phyloP scores from a whole-genome alignment of 2,329 filamentous ascomycete species.

The Teratosphaeria viscida region DNA sequence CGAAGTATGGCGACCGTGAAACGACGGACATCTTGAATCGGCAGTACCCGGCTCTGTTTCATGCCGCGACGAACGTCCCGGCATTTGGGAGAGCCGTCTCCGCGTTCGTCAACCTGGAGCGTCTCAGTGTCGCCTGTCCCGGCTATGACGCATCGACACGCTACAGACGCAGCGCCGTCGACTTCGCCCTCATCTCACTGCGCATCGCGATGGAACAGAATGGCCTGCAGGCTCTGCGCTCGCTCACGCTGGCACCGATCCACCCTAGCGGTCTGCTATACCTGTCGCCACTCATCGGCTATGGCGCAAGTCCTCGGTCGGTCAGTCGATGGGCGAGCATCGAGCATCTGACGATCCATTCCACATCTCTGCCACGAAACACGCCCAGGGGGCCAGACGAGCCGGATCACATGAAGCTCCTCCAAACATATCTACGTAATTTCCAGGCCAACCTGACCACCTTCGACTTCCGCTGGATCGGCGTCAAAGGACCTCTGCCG shows the following conservation, averaged over 20 bases:
- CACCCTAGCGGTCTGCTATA: slow-evolving; percentile 70
- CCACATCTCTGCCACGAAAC: slow-evolving; percentile 36
- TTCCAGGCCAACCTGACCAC: slow-evolving; percentile 43
- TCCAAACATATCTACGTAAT: slow-evolving; percentile 67
- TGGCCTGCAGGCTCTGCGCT: slow-evolving; percentile 53
- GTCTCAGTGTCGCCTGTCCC: slow-evolving; percentile 67
- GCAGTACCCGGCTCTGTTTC: slow-evolving; percentile 82
- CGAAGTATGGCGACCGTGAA: slow-evolving; percentile 70
- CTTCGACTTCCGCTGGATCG: slow-evolving; percentile 68
- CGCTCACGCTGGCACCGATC: slow-evolving; percentile 61
- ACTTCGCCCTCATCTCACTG: slow-evolving; percentile 80
- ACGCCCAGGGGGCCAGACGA: slow-evolving; percentile 31
- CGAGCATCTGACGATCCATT: slow-evolving; percentile 56
- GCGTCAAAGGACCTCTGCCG: slow-evolving; percentile 62
- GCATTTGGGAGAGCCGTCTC: slow-evolving; percentile 70
- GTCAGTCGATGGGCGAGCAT: slow-evolving; percentile 69
- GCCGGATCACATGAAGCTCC: slow-evolving; percentile 54
- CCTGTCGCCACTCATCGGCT: slow-evolving; percentile 62
- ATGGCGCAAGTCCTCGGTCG: slow-evolving; percentile 64
- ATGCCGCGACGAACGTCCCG: slow-evolving; percentile 77
- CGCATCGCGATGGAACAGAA: slow-evolving; percentile 72
- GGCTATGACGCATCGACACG: slow-evolving; percentile 56
- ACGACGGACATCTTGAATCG: slow-evolving; percentile 72
- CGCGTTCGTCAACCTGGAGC: slow-evolving; percentile 57
- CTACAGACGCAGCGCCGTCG: slow-evolving; percentile 67